Base-by-base conservation (phyloP, 192 early-diverging fungal genomes). In the Coemansia sp. region DNA sequence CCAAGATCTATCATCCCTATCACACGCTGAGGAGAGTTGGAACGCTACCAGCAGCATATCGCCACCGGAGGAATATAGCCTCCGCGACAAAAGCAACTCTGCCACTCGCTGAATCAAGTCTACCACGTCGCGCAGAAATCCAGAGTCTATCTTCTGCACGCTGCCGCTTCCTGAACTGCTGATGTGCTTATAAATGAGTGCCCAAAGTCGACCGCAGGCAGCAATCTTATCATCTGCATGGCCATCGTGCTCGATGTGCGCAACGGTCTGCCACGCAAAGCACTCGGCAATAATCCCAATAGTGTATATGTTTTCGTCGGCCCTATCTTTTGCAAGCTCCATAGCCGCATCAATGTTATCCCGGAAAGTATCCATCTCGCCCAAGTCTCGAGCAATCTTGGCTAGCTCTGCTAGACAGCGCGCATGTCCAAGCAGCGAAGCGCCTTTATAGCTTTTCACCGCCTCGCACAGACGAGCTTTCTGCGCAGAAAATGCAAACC, bases 61-160 rank as follows among this genome's bases (percentile, higher is more conserved):
- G 5, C 55, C 53, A 2, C 62, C 56, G 2, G 23, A 48, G 34
- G 68, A 31, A 28, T 67, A 62, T 60, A 73, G 47, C n/a, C 76
- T 67, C 22, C 76, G 59, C 8, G 76, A 69, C 67, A 73, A 41
- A 2, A 79, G 64, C 44, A 79, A 56, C n/a, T 70, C 76, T 0
- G 58, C 49, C 3, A 59, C 25, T 21, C 47, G 59, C 28, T 49
- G 47, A 50, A 79, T 73, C 19, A 55, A 0, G 10, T 56, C 61
- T 9, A 68, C 62, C 27, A 54, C 61, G 14, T 63, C 64, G n/a
- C 64, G 58, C 60, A 79, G 34, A 18, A 60, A 34, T 0, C 71
- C 76, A 12, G 57, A 9, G 19, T 78, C 76, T 6, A 53, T 16
- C 10, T 21, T 14, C 5, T 30, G 7, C 1, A 19, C 19, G 25